Conservation (phyloP, 2,329 filamentous ascomycete genomes). For the Endothia cerciana region DNA sequence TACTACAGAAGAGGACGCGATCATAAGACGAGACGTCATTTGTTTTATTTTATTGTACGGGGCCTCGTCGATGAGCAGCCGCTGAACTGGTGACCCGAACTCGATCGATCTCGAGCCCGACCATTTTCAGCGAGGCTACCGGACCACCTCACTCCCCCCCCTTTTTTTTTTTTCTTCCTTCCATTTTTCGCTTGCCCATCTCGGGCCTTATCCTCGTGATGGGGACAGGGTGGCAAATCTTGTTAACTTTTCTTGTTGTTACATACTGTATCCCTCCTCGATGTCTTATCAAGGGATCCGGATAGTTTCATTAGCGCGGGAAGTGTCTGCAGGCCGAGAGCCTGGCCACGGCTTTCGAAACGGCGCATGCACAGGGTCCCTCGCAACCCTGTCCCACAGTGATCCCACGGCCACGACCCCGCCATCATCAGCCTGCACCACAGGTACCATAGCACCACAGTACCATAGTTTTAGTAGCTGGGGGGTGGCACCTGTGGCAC, state of each 20-base stretch:
- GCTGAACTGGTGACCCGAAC: neutral
- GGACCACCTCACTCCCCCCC: too few species aligned
- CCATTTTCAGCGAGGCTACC: neutral
- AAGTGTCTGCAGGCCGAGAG: neutral
- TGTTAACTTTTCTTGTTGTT: constrained; percentile 5
- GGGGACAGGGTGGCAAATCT: neutral
- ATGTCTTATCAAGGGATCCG: constrained; percentile 1
- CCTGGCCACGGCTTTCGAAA: neutral
- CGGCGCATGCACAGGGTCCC: neutral
- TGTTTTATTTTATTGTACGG: neutral
- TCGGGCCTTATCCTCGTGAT: neutral
- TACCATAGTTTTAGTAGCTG: too few species aligned
- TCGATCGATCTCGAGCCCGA: neutral
- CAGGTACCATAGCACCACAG: too few species aligned
- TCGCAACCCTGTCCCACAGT: neutral
- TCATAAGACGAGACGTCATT: constrained; percentile 7
- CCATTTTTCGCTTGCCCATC: neutral
- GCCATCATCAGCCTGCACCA: neutral
- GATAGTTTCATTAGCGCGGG: constrained; percentile 2
- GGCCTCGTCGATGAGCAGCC: neutral
- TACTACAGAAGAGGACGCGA: neutral
- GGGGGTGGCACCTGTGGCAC: too few species aligned
- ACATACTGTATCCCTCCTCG: neutral
- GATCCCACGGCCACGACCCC: constrained; percentile 5
- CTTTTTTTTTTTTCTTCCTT: too few species aligned